Percentiles rank a stretch among this genome's conserved stretches.
These are phyloP conservation scores for Agrocybe praecox DNA, from an alignment of 768 basidiomycete species.

Conservation along the genomic window DNA sequence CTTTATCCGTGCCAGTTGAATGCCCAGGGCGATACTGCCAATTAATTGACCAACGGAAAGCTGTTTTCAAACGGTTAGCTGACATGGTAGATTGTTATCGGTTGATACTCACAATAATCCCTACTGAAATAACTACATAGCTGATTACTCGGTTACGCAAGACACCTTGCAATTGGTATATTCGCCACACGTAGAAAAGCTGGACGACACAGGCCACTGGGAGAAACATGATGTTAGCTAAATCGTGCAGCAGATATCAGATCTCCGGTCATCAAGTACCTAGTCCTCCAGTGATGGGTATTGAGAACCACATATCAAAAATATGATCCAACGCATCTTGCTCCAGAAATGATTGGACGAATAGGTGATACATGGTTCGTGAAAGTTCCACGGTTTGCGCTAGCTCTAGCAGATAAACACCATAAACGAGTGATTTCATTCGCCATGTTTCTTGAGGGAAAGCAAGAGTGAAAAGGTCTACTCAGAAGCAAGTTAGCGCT, in stretches of 20 bases:
- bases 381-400: neutral
- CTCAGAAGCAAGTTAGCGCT: no score
- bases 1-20: neutral
- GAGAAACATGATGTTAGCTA: no score
- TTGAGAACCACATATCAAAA: neutral
- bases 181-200: neutral
- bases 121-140: neutral
- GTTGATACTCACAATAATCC: neutral
- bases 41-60: neutral
- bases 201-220: slow-evolving; percentile 1
- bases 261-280: neutral
- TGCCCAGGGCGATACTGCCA: neutral
- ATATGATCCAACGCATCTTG: neutral
- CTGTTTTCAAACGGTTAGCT: neutral
- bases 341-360: neutral
- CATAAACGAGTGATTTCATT: neutral
- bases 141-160: neutral
- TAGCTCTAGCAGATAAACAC: neutral
- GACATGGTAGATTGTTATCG: neutral
- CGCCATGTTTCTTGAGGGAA: neutral
- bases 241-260: no score
- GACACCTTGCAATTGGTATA: neutral
- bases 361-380: neutral
- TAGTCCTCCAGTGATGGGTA: neutral
- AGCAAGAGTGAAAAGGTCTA: neutral